A percentile compares a stretch with the other conserved stretches of the same genome.
These are phyloP conservation scores for Jackrogersella multiformis DNA, from an alignment of 495 filamentous ascomycete genomes.

Conservation along the genomic window DNA sequence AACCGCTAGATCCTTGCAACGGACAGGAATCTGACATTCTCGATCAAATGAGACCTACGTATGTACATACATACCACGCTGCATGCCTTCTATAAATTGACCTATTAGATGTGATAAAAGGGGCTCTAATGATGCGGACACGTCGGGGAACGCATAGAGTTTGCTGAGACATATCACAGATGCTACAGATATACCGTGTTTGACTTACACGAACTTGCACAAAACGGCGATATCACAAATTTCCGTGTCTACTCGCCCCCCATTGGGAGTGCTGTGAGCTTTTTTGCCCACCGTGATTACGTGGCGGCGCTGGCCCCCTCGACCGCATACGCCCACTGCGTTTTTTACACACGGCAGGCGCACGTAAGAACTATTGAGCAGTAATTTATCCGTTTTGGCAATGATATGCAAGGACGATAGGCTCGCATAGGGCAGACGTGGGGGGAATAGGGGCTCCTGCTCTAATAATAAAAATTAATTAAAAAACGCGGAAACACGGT, in stretches of 20 bases:
- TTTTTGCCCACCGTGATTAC: background rate
- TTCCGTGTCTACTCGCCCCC: background rate
- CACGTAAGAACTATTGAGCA: constrained; percentile 14
- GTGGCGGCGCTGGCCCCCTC: constrained; percentile 5
- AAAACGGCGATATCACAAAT: constrained; percentile 5
- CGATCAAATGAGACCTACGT: constrained; percentile 16
- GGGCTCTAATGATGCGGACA: no score
- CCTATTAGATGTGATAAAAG: no score
- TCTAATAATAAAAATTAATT: constrained; percentile 28
- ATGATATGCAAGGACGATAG: constrained; percentile 20
- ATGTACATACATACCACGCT: background rate
- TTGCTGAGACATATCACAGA: constrained; percentile 1
- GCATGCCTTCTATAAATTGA: no score
- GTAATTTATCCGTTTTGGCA: constrained; percentile 28
- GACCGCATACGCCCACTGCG: background rate
- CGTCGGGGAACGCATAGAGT: background rate
- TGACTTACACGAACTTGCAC: background rate
- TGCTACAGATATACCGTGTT: constrained; percentile 2
- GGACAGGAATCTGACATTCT: background rate
- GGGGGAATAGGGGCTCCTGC: constrained; percentile 10
- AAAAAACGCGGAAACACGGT: constrained; percentile 6
- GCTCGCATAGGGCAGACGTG: constrained; percentile 16
- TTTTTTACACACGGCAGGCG: background rate
- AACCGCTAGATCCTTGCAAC: constrained; percentile 17
- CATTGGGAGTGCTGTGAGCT: constrained; percentile 1